phyloP scores from a whole-genome alignment of 495 filamentous ascomycete genomes.

The Penicillium cosmopolitanum region DNA sequence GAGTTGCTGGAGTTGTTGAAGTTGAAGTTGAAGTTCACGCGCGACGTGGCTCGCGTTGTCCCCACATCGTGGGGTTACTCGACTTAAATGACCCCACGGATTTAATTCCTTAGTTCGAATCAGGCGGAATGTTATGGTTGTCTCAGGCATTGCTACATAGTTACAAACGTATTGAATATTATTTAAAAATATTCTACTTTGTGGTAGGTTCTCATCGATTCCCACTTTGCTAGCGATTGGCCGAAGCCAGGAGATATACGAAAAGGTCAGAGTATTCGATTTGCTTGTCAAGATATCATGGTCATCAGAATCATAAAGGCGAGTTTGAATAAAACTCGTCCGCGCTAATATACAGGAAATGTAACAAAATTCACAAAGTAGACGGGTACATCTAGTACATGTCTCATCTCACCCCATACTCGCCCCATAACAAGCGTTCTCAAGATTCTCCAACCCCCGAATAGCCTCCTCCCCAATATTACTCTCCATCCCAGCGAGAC shows the following conservation, averaged over 20 bases:
- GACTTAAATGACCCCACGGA: not conserved
- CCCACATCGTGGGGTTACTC: slow-evolving; percentile 13
- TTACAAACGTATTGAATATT: no score
- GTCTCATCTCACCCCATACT: slow-evolving; percentile 7
- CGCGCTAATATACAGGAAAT: not conserved
- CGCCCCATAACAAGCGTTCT: slow-evolving; percentile 60
- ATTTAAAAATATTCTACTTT: no score
- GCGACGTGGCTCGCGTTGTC: slow-evolving; percentile 26
- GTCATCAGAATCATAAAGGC: slow-evolving; percentile 1
- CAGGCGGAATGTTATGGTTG: not conserved
- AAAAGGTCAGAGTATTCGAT: no score
- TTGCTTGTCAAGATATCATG: not conserved
- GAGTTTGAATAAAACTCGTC: not conserved
- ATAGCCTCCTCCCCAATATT: slow-evolving; percentile 64
- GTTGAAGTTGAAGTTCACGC: slow-evolving; percentile 4
- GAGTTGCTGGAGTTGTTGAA: not conserved
- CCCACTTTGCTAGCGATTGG: no score
- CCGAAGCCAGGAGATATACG: no score
- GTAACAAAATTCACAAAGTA: not conserved
- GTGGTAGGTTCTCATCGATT: no score
- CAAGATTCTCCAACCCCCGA: slow-evolving; percentile 57
- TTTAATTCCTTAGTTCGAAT: not conserved
- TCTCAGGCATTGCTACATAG: not conserved
- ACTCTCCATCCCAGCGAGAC: slow-evolving; percentile 55
- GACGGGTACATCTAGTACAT: not conserved